Conservation (phyloP, 2,329 filamentous ascomycete species). For the Blumeria hordei region DNA sequence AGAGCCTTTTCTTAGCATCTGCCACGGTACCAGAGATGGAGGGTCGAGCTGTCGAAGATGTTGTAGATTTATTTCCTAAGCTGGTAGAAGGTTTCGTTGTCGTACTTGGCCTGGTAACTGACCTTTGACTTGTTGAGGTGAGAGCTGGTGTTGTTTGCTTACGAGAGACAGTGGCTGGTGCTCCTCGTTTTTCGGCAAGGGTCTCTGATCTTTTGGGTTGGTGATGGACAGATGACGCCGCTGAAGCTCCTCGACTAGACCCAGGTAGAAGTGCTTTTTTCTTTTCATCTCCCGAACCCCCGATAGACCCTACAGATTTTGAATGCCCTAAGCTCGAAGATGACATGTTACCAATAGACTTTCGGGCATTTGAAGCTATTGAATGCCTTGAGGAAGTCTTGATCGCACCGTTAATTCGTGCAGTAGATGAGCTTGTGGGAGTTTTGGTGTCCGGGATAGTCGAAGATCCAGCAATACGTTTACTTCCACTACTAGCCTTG, state of each 20-base stretch:
- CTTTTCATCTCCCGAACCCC: slow-evolving; percentile 14
- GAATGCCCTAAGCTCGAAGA: slow-evolving; percentile 10
- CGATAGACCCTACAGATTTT: slow-evolving; percentile 10
- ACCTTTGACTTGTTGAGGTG: slow-evolving; percentile 15
- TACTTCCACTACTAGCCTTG: slow-evolving; percentile 10
- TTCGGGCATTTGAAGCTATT: slow-evolving; percentile 10
- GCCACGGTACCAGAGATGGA: slow-evolving; percentile 17
- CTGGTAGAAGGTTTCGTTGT: not conserved
- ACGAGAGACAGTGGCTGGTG: slow-evolving; percentile 9
- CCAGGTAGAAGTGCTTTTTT: slow-evolving; percentile 9
- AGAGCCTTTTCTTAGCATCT: slow-evolving; percentile 32
- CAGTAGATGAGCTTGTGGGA: slow-evolving; percentile 10
- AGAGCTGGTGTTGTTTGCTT: slow-evolving; percentile 10
- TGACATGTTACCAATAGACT: slow-evolving; percentile 13
- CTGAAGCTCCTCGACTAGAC: slow-evolving; percentile 12
- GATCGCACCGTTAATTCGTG: slow-evolving; percentile 13
- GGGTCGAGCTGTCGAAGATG: slow-evolving; percentile 16
- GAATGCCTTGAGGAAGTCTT: slow-evolving; percentile 15
- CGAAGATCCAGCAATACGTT: slow-evolving; percentile 10
- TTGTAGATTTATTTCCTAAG: slow-evolving; percentile 12
- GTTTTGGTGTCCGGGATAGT: slow-evolving; percentile 10
- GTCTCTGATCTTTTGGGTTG: slow-evolving; percentile 10
- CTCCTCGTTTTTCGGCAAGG: slow-evolving; percentile 12
- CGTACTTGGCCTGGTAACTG: slow-evolving; percentile 14
- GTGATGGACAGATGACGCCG: slow-evolving; percentile 9